Evolutionary conservation across 2,329 filamentous ascomycete species (phyloP).

Genomic region (Esteya vermicola): DNA sequence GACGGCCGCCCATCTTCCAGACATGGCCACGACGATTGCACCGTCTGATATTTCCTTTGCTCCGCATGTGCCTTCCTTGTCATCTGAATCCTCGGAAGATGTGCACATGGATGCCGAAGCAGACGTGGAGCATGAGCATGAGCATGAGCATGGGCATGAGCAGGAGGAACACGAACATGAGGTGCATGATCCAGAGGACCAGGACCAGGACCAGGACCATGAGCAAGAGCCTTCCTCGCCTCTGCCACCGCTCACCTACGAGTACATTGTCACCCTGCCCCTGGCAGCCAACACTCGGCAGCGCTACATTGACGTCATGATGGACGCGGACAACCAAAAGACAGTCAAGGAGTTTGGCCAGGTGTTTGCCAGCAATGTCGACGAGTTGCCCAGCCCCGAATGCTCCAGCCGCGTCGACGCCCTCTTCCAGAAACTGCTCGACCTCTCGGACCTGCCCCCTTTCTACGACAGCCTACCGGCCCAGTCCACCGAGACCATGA

Average conservation of each 20-base stretch:
- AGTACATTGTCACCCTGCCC: slow-evolving; percentile 41
- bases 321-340: slow-evolving; percentile 24
- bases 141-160: neutral
- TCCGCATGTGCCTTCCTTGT: neutral
- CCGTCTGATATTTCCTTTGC: slow-evolving; percentile 4
- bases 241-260: slow-evolving; percentile 10
- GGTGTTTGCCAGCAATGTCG: slow-evolving; percentile 25
- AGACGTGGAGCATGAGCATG: neutral
- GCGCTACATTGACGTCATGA: slow-evolving; percentile 35
- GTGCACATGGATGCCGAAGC: too few species aligned
- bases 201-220: neutral
- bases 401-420: slow-evolving; percentile 32
- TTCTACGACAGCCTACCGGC: slow-evolving; percentile 30
- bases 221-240: neutral
- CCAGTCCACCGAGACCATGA: slow-evolving; percentile 26
- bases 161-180: neutral
- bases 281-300: slow-evolving; percentile 37
- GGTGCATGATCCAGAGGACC: neutral
- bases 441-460: slow-evolving; percentile 43
- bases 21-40: slow-evolving; percentile 1
- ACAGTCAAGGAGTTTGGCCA: slow-evolving; percentile 31
- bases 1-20: neutral
- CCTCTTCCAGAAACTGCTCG: slow-evolving; percentile 35
- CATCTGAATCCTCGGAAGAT: neutral
- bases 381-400: slow-evolving; percentile 21